Conservation (phyloP, 2,329 filamentous ascomycete species). For the Botrytis elliptica region DNA sequence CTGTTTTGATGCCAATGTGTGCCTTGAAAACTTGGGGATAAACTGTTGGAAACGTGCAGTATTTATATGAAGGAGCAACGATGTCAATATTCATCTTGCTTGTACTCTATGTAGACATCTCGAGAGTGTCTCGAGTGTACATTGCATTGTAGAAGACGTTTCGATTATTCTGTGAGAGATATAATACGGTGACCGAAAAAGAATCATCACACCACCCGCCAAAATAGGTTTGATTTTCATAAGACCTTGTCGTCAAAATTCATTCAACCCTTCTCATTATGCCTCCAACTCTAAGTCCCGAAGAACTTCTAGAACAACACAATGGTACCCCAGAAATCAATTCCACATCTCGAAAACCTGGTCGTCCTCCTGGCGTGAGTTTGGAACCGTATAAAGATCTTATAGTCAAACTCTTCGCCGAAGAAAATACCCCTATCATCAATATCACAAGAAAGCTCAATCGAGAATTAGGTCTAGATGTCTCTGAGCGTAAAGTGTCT, state of each 20-base stretch:
- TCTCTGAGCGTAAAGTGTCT: slow-evolving; percentile 36
- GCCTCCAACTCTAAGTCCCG: not conserved
- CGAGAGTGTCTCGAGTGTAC: not conserved
- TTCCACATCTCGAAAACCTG: slow-evolving; percentile 28
- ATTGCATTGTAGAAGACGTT: not conserved
- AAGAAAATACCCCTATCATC: slow-evolving; percentile 33
- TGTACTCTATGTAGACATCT: not conserved
- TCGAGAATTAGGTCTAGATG: slow-evolving; percentile 33
- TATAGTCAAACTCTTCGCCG: slow-evolving; percentile 34
- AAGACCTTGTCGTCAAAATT: slow-evolving; percentile 8
- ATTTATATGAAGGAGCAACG: not conserved
- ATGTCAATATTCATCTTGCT: not conserved
- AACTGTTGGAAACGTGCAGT: not conserved
- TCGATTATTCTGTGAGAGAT: not conserved
- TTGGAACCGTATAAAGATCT: slow-evolving; percentile 36
- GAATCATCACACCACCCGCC: not conserved
- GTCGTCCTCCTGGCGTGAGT: slow-evolving; percentile 32
- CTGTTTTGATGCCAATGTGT: not conserved
- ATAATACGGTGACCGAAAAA: not conserved
- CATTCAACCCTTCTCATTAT: slow-evolving; percentile 7
- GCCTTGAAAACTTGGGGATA: not conserved
- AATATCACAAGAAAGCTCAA: slow-evolving; percentile 36
- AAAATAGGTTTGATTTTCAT: slow-evolving; percentile 3
- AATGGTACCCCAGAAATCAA: slow-evolving; percentile 3
- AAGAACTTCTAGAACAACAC: not conserved